Evolutionary conservation across 176 grass and related monocot species (phyloP).

Genomic region (Hsuehochloa calcarea): DNA sequence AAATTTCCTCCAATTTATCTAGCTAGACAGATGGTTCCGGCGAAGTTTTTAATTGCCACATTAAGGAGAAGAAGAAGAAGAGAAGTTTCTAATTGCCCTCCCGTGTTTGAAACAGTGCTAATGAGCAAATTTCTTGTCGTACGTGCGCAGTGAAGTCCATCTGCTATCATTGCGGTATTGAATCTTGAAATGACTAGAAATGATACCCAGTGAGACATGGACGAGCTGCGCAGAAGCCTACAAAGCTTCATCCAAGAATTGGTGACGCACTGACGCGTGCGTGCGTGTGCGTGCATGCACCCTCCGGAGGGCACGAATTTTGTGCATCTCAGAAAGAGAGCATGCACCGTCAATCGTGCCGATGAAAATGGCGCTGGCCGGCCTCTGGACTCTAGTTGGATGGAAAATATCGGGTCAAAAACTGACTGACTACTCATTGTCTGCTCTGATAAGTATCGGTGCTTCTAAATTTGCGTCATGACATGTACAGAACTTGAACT

Average conservation of each 20-base stretch:
- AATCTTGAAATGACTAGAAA: constrained; percentile 9
- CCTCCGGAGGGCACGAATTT: neutral
- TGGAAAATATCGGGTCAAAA: neutral
- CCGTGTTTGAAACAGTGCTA: neutral
- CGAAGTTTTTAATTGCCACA: neutral
- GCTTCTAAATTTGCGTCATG: neutral
- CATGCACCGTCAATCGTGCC: neutral
- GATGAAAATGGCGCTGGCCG: neutral
- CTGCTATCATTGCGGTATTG: constrained; percentile 1
- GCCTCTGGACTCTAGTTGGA: neutral
- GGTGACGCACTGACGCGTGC: neutral
- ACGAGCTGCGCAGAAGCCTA: neutral
- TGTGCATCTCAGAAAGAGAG: neutral
- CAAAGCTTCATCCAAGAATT: neutral
- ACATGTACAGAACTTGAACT: neutral
- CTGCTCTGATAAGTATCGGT: neutral
- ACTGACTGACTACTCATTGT: too few relatives aligned
- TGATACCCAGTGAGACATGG: neutral
- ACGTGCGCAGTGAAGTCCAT: neutral
- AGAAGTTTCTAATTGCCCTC: neutral
- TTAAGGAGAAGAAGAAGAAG: too few relatives aligned
- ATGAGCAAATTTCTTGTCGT: neutral
- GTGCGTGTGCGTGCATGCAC: neutral
- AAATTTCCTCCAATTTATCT: neutral
- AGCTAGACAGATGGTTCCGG: neutral